A percentile compares a stretch with the other conserved stretches of the same genome.
Conservation (phyloP, 352 stramenopile genomes). For the Pythium folliculosum region DNA sequence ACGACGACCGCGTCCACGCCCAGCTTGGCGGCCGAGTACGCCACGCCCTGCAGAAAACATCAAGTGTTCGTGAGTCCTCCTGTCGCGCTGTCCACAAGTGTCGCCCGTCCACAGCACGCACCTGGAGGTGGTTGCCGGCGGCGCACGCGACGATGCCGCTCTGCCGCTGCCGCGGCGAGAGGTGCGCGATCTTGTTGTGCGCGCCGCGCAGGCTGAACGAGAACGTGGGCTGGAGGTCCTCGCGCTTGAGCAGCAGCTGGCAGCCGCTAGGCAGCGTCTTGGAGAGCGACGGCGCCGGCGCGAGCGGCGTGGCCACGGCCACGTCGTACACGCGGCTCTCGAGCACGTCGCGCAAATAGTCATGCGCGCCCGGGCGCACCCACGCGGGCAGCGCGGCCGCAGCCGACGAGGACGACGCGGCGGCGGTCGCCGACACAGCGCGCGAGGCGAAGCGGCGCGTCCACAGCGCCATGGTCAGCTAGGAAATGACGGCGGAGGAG, state of each 20-base stretch:
- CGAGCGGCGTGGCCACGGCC: constrained; percentile 71
- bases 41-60: constrained; percentile 76
- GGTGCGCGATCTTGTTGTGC: constrained; percentile 98
- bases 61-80: not conserved
- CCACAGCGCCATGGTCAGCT: constrained; percentile 20
- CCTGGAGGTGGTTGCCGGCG: constrained; percentile 96
- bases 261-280: constrained; percentile 58
- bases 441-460: constrained; percentile 37
- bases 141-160: constrained; percentile 82
- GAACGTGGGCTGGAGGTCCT: constrained; percentile 98
- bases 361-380: constrained; percentile 67
- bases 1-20: constrained; percentile 95
- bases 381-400: constrained; percentile 38
- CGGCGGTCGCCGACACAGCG: constrained; percentile 12
- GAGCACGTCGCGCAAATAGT: constrained; percentile 79
- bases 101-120: constrained; percentile 1
- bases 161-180: constrained; percentile 77
- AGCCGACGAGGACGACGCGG: constrained; percentile 20
- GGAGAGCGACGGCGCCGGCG: constrained; percentile 57
- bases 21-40: constrained; percentile 93
- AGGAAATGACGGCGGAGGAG: not conserved
- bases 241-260: constrained; percentile 90
- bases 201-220: constrained; percentile 98
- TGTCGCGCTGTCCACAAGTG: not conserved
- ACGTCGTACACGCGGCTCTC: constrained; percentile 88